These are phyloP conservation scores for Tricholoma bakamatsutake DNA, from an alignment of 768 basidiomycete genomes.

Conservation along the genomic window DNA sequence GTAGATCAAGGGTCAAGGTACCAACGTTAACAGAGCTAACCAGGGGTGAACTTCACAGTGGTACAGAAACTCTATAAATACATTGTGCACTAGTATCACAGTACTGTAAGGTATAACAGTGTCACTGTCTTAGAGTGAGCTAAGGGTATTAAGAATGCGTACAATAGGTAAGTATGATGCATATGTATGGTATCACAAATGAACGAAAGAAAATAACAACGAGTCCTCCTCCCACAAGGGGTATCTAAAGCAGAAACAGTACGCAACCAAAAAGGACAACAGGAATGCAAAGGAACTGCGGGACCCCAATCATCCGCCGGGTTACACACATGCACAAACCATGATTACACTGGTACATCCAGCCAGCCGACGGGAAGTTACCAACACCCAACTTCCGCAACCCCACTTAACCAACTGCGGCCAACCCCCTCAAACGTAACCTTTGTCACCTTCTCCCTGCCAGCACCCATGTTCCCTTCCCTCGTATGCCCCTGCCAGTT, in stretches of 20 bases:
- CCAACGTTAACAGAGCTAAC: too few relatives aligned
- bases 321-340: neutral
- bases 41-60: too few relatives aligned
- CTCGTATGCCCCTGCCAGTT: slow-evolving; percentile 42
- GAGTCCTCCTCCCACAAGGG: neutral
- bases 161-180: neutral
- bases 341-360: neutral
- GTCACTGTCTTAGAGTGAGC: neutral
- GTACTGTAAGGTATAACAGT: neutral
- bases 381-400: neutral
- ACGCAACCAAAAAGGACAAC: neutral
- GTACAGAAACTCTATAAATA: neutral
- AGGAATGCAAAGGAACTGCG: neutral
- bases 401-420: slow-evolving; percentile 37
- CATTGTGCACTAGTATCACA: neutral
- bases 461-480: slow-evolving; percentile 47
- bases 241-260: neutral
- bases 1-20: too few relatives aligned
- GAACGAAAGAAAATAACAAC: neutral
- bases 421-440: slow-evolving; percentile 61
- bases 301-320: neutral
- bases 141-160: neutral
- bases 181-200: slow-evolving; percentile 1
- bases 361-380: neutral
- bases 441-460: slow-evolving; percentile 51